A percentile compares a stretch with the other conserved stretches of the same genome.
These are phyloP conservation scores for Kodamaea lidongshanica DNA, from an alignment of 805 yeast species.

Conservation along the genomic window DNA sequence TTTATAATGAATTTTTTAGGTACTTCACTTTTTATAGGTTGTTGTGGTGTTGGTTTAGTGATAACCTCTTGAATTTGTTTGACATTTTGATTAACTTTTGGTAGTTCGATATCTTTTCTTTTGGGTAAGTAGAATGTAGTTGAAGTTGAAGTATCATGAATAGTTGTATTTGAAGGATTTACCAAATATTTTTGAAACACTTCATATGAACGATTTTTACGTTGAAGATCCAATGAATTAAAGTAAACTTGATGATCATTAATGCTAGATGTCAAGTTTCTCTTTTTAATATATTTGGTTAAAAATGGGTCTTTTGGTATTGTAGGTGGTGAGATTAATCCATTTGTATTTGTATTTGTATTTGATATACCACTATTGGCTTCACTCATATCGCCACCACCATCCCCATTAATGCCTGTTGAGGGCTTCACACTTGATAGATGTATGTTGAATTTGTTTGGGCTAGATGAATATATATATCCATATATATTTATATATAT, in stretches of 20 bases:
- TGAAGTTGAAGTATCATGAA: slow-evolving; percentile 4
- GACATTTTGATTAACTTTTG: neutral
- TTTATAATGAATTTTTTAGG: slow-evolving; percentile 1
- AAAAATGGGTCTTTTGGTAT: slow-evolving; percentile 16
- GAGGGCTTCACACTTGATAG: no score
- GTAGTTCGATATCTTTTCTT: neutral
- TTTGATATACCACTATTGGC: no score
- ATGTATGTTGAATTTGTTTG: no score
- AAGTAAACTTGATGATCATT: slow-evolving; percentile 17
- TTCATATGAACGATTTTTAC: slow-evolving; percentile 17
- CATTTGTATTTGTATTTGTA: no score
- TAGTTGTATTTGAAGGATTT: slow-evolving; percentile 5
- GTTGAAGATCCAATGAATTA: slow-evolving; percentile 13
- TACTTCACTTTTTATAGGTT: neutral
- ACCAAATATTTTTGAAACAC: slow-evolving; percentile 19
- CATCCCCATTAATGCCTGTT: no score
- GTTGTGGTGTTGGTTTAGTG: slow-evolving; percentile 2
- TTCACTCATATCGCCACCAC: no score
- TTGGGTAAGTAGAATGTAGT: slow-evolving; percentile 6
- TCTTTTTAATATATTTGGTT: slow-evolving; percentile 17
- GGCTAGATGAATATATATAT: no score
- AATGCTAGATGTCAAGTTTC: slow-evolving; percentile 10
- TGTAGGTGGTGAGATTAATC: slow-evolving; percentile 7
- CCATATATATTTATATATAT: no score
- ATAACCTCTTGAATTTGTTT: neutral